Percentiles rank a stretch among this genome's conserved stretches.
Conservation (phyloP, 2,329 filamentous ascomycete species). For the Leptographium procerum region DNA sequence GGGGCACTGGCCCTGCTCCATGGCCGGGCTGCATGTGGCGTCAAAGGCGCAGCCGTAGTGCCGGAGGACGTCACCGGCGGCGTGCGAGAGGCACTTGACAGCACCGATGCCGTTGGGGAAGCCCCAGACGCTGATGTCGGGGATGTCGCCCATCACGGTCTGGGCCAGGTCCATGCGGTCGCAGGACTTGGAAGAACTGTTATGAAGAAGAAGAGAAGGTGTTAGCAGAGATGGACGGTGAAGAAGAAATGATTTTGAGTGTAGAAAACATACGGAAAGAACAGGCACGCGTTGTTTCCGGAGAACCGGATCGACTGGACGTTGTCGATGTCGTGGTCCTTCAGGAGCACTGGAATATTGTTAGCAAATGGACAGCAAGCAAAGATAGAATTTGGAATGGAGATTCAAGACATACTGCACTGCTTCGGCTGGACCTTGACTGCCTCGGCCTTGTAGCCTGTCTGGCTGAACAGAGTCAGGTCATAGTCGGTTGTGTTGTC, state of each 20-base stretch:
- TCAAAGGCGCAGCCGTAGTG: slow-evolving; percentile 2
- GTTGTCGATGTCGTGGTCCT: background rate
- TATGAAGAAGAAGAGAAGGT: too few species aligned
- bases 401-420: background rate
- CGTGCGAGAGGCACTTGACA: slow-evolving; percentile 7
- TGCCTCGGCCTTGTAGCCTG: background rate
- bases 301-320: background rate
- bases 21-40: background rate
- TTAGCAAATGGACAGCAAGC: background rate
- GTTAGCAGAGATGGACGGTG: too few species aligned
- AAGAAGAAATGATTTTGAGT: too few species aligned
- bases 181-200: background rate
- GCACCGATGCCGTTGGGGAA: slow-evolving; percentile 1
- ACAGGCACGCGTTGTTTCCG: slow-evolving; percentile 7
- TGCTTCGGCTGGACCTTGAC: background rate
- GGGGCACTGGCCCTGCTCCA: slow-evolving; percentile 4
- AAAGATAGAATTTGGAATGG: background rate
- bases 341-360: background rate
- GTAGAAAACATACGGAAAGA: slow-evolving; percentile 4
- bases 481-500: background rate
- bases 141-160: slow-evolving; percentile 6
- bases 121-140: slow-evolving; percentile 2
- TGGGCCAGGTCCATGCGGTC: background rate
- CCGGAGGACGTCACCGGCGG: background rate
- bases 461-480: background rate